phyloP scores from a whole-genome alignment of 179 eudicot genomes.

The Drosera spatulata region DNA sequence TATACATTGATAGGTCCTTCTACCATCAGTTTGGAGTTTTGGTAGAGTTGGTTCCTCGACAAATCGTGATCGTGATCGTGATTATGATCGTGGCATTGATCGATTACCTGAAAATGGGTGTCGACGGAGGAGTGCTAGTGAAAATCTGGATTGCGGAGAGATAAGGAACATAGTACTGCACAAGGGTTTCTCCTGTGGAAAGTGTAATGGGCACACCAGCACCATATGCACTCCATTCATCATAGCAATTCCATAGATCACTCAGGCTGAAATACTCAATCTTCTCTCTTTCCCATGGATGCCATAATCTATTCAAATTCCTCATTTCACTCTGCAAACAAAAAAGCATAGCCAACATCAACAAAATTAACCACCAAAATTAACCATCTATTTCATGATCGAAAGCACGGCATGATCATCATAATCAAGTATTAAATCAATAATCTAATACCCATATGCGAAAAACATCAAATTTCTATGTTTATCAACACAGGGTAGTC shows the following conservation, averaged over 20 bases:
- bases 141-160: constrained; percentile 87
- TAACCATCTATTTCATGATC: neutral
- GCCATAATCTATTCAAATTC: constrained; percentile 77
- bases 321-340: constrained; percentile 56
- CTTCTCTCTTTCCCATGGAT: constrained; percentile 83
- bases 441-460: neutral
- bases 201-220: constrained; percentile 79
- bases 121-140: constrained; percentile 47
- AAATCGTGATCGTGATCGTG: no score
- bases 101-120: constrained; percentile 52
- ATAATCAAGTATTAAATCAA: neutral
- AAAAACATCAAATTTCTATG: neutral
- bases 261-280: constrained; percentile 63
- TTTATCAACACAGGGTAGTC: no score
- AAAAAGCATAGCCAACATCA: neutral
- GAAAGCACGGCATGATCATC: no score
- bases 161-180: constrained; percentile 94
- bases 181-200: constrained; percentile 44
- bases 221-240: constrained; percentile 80
- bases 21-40: no score
- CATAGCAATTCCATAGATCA: constrained; percentile 62
- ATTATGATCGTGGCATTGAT: no score
- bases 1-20: no score
- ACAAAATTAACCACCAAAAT: neutral
- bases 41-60: neutral